Conservation (phyloP, 1,139 yeast genomes). For the Candida mesenterica region DNA sequence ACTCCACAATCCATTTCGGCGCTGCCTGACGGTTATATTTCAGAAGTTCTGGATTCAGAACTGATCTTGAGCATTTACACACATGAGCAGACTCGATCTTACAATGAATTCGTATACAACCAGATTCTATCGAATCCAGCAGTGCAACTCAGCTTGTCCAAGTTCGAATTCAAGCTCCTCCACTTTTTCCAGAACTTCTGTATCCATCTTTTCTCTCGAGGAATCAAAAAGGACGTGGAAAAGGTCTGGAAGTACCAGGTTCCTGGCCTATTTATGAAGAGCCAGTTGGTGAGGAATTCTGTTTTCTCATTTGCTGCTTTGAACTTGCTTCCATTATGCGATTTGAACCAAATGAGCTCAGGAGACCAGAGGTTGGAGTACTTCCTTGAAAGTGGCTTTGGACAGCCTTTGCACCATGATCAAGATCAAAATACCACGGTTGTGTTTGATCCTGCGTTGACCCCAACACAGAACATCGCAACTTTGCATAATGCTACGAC, state of each 20-base stretch:
- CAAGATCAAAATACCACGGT: background rate
- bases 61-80: no score
- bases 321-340: conserved; percentile 19
- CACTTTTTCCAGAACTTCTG: conserved; percentile 30
- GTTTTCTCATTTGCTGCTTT: conserved; percentile 24
- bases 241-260: conserved; percentile 27
- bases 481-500: conserved; percentile 18
- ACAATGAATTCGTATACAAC: conserved; percentile 9
- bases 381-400: no score
- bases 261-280: conserved; percentile 24
- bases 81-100: no score
- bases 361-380: conserved; percentile 2
- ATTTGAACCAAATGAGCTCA: conserved; percentile 9
- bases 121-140: conserved; percentile 9
- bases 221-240: conserved; percentile 22
- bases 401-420: background rate
- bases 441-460: conserved; percentile 2
- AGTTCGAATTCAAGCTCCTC: conserved; percentile 31
- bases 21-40: no score
- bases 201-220: conserved; percentile 23
- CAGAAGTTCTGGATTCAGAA: no score
- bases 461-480: conserved; percentile 6
- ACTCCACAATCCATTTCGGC: no score
- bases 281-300: conserved; percentile 23
- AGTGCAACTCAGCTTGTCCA: conserved; percentile 23